Base-by-base conservation (phyloP, 768 basidiomycete genomes). In the Tylopilus vinaceipallidus region DNA sequence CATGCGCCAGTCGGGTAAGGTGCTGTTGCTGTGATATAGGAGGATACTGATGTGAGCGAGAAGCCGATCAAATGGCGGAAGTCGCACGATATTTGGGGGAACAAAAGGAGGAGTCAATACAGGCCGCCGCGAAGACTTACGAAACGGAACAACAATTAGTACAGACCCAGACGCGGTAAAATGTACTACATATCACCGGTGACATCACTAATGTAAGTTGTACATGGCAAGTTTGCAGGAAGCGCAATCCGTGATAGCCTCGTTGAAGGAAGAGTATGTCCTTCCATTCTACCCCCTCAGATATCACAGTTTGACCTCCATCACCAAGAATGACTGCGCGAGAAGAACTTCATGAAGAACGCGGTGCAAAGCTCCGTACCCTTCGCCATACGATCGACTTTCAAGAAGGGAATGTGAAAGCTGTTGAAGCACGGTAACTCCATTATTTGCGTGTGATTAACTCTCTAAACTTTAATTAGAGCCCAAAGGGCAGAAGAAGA, bases 221-320 rank as follows among this genome's bases (percentile, higher is more conserved):
- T 44, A 35, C 30, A 36, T 43, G 48, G 12, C 30, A 54, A 66
- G 66, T 17, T 45, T 66, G 27, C 55, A 66, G 45, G 66, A 66
- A 49, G 53, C 53, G 19, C 61, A 62, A 37, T 61, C 61, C 20
- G 34, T 50, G 41, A 55, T 66, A 43, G 13, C 50, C 17, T 63
- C 66, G 34, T 57, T 66, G 68, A 66, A 22, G 53, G 66, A 66
- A 52, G 62, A 68, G 66, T 68, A 38, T 2, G 53, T 32, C 38
- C 49, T 64, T 66, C 64, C 57, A 58, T 60, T 58, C 52, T 44
- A 47, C 17, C 43, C 39, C 34, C 36, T 33, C n/a, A 37, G 41
- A 50, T 47, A 48, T 54, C 46, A 51, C 23, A 16, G 42, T 29
- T 32, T 66, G 22, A 57, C 47, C 22, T 20, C 34, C 42, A 38